Conservation (phyloP, 805 yeast genomes). For the Yamadazyma laniorum region DNA sequence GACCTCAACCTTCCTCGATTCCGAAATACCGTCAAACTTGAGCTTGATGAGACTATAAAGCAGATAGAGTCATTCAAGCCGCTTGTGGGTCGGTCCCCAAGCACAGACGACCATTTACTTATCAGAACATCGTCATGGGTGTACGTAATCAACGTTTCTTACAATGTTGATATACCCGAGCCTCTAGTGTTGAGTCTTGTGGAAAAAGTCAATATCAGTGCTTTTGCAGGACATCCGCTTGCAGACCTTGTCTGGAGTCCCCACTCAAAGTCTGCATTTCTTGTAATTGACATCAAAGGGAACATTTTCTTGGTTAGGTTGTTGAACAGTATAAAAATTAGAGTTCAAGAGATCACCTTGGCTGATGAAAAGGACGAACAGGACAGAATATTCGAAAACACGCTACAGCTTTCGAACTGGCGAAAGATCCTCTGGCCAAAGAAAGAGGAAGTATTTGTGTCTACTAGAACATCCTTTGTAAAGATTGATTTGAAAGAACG, state of each 20-base stretch:
- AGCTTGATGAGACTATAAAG: conserved; percentile 36
- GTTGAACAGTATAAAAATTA: conserved; percentile 1
- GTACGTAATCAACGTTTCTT: conserved; percentile 28
- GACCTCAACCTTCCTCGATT: conserved; percentile 3
- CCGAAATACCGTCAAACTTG: conserved; percentile 1
- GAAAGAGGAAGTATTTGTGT: conserved; percentile 25
- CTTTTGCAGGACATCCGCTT: conserved; percentile 22
- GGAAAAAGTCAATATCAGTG: conserved; percentile 4
- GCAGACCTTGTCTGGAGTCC: conserved; percentile 50
- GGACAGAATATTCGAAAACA: conserved; percentile 7
- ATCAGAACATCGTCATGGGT: conserved; percentile 39
- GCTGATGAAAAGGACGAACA: conserved; percentile 2
- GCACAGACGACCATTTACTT: conserved; percentile 15
- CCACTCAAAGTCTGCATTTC: conserved; percentile 35
- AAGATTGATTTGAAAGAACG: conserved; percentile 20
- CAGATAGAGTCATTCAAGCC: conserved; percentile 34
- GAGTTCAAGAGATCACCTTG: conserved; percentile 2
- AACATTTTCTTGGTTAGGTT: conserved; percentile 45
- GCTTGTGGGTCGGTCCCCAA: background rate
- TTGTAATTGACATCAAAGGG: conserved; percentile 51
- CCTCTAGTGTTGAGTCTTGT: conserved; percentile 10
- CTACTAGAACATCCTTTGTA: conserved; percentile 45
- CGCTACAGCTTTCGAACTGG: conserved; percentile 52
- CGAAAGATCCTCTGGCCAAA: conserved; percentile 50
- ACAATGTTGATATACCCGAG: conserved; percentile 12